These are phyloP conservation scores for Thelephora terrestris DNA, from an alignment of 1,284 basidiomycete genomes.

Conservation along the genomic window DNA sequence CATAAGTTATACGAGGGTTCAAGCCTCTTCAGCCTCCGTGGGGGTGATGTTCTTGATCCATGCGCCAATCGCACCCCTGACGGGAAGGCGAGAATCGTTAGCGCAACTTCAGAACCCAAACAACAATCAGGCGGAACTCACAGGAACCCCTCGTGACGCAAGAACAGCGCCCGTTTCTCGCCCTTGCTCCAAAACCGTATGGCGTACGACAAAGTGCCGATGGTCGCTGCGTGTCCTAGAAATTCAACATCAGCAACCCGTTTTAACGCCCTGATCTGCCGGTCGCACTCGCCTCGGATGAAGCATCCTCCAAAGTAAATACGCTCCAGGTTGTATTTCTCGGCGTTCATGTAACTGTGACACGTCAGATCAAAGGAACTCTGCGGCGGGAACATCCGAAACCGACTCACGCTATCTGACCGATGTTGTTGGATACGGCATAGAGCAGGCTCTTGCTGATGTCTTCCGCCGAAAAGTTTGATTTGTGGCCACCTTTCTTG, in stretches of 20 bases:
- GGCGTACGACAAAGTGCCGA: conserved; percentile 95
- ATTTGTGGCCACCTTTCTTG: conserved; percentile 73
- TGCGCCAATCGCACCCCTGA: conserved; percentile 82
- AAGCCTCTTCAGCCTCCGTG: conserved; percentile 18
- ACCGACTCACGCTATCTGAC: conserved; percentile 89
- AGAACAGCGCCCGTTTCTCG: conserved; percentile 91
- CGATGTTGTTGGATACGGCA: conserved; percentile 98
- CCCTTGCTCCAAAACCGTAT: conserved; percentile 99
- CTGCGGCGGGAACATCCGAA: neutral
- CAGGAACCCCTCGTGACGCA: conserved; percentile 97
- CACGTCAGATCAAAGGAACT: conserved; percentile 3
- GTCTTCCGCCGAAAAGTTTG: conserved; percentile 82
- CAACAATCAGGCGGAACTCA: conserved; percentile 35
- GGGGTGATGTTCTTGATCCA: conserved; percentile 85
- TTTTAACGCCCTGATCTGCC: neutral
- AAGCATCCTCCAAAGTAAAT: conserved; percentile 99
- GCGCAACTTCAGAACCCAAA: conserved; percentile 7
- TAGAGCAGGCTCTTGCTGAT: conserved; percentile 93
- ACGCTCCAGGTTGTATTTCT: conserved; percentile 94
- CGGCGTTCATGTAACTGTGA: conserved; percentile 95
- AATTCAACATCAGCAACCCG: neutral
- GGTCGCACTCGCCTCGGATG: conserved; percentile 70
- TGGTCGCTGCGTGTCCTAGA: conserved; percentile 90
- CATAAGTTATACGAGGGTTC: conserved; percentile 1
- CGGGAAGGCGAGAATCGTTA: conserved; percentile 5